Base-by-base conservation (phyloP, 192 early-diverging fungal genomes). In the Fimicolochytrium jonesii region DNA sequence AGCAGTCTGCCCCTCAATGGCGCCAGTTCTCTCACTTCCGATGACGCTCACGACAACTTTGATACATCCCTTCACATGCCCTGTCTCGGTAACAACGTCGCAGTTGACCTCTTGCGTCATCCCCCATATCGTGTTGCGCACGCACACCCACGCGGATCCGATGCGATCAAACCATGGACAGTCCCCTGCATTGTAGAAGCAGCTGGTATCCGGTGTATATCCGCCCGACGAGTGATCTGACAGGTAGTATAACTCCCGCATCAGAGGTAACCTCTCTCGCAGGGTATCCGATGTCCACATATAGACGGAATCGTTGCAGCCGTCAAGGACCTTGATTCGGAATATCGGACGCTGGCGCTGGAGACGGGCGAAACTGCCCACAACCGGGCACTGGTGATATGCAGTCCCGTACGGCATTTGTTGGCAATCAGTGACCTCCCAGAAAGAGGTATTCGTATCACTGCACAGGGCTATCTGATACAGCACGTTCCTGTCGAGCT, bases 381-480 rank as follows among this genome's bases (percentile, higher is more conserved):
- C n/a, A n/a, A n/a, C n/a, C n/a, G n/a, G n/a, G n/a, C n/a, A n/a
- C n/a, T n/a, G n/a, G n/a, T n/a, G n/a, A n/a, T n/a, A n/a, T n/a
- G n/a, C n/a, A n/a, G n/a, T n/a, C n/a, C n/a, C n/a, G n/a, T n/a
- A n/a, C n/a, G n/a, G n/a, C n/a, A n/a, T n/a, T n/a, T n/a, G n/a
- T n/a, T n/a, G n/a, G n/a, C n/a, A n/a, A n/a, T n/a, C n/a, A n/a
- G n/a, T n/a, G n/a, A n/a, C n/a, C n/a, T n/a, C n/a, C n/a, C n/a
- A n/a, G n/a, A n/a, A n/a, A n/a, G n/a, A n/a, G n/a, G n/a, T n/a
- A n/a, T n/a, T n/a, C n/a, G n/a, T n/a, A n/a, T n/a, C n/a, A n/a
- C n/a, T n/a, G n/a, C 33, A 93, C 75, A 17, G 15, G 23, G 85
- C 82, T 59, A 93, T 88, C 62, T 94, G 92, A 73, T 91, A 97